A percentile compares a stretch with the other conserved stretches of the same genome.
phyloP scores from a whole-genome alignment of 2,329 filamentous ascomycete species.

The Mycosphaerella arachidis region DNA sequence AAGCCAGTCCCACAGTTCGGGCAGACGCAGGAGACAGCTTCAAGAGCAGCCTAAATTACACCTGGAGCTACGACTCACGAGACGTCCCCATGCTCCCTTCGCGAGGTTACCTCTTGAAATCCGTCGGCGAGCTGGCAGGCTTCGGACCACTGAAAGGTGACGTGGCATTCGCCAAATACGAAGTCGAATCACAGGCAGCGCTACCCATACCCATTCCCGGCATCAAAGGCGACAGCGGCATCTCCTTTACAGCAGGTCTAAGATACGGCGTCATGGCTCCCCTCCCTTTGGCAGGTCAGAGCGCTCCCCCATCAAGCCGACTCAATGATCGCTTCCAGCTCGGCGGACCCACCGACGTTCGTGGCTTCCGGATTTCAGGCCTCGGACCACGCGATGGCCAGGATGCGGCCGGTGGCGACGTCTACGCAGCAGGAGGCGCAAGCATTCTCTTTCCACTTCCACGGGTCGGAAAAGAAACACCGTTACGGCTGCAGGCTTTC shows the following conservation, averaged over 20 bases:
- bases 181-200: constrained; percentile 74
- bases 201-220: constrained; percentile 69
- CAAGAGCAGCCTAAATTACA: constrained; percentile 81
- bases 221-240: constrained; percentile 63
- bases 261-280: constrained; percentile 81
- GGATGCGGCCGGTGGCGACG: constrained; percentile 85
- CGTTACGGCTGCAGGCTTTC: constrained; percentile 83
- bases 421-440: constrained; percentile 84
- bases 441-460: constrained; percentile 84
- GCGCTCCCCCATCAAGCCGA: constrained; percentile 62
- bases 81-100: constrained; percentile 83
- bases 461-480: constrained; percentile 72
- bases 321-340: constrained; percentile 95
- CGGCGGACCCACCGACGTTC: constrained; percentile 88
- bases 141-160: constrained; percentile 70
- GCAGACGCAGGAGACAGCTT: constrained; percentile 84
- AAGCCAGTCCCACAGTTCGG: constrained; percentile 76
- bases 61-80: constrained; percentile 72
- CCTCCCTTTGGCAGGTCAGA: constrained; percentile 58
- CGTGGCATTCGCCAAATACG: constrained; percentile 90
- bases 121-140: constrained; percentile 19
- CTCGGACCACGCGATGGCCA: constrained; percentile 80
- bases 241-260: constrained; percentile 78
- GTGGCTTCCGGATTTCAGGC: constrained; percentile 85
- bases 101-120: constrained; percentile 59